Evolutionary conservation across 208 protist species (phyloP).

Genomic region (Trypanosoma avium): DNA sequence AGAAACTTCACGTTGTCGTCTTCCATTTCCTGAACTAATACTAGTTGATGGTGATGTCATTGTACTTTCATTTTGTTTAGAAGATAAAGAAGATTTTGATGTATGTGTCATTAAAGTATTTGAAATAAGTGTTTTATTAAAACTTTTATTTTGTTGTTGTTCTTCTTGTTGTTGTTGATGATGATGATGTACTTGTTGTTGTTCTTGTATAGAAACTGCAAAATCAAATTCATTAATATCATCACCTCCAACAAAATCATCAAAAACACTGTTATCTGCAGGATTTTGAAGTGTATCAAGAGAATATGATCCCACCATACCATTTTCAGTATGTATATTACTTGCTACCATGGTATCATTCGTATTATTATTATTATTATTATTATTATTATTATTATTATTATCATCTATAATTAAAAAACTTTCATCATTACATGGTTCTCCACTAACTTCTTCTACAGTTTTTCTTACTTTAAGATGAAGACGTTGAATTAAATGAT

Average conservation of each 20-base stretch:
- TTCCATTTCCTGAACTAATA: not conserved
- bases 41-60: constrained; percentile 22
- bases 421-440: constrained; percentile 27
- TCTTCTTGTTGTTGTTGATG: not conserved
- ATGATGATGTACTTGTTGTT: constrained; percentile 5
- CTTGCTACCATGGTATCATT: not conserved
- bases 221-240: not conserved
- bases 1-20: constrained; percentile 15
- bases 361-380: not conserved
- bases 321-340: not conserved
- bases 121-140: too few species aligned
- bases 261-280: constrained; percentile 74
- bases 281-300: constrained; percentile 64
- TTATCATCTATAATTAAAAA: constrained; percentile 1
- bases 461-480: constrained; percentile 47
- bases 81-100: constrained; percentile 3
- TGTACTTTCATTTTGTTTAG: constrained; percentile 18
- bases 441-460: constrained; percentile 50
- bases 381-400: not conserved
- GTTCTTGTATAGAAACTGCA: not conserved
- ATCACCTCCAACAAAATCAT: constrained; percentile 28
- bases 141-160: not conserved
- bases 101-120: not conserved
- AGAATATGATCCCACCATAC: constrained; percentile 22
- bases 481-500: constrained; percentile 59